Evolutionary conservation across 1,284 basidiomycete genomes (phyloP), one percentile per base, ranked within the genome.

Genomic region (Pulveroboletus sp.): DNA sequence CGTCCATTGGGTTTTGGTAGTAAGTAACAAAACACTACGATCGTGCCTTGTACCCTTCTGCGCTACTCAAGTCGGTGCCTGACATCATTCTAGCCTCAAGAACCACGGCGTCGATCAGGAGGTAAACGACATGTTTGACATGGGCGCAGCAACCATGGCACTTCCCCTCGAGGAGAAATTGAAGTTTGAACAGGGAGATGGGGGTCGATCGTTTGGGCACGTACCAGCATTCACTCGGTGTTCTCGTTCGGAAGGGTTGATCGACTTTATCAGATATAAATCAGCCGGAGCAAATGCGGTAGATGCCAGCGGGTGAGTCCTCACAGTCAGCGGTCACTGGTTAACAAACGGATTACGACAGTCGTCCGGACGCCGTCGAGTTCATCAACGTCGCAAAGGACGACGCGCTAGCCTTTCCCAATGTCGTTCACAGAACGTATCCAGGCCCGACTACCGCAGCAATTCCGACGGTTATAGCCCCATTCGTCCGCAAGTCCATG

Each of bases 351-450:
- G 11, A 25, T 25, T 24, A 24, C 17, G 33, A 38, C 28, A 65
- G 68, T 12, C 50, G 58, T 65, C 50, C 61, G 35, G 86, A 89
- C 67, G 81, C 79, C 1, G 78, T 80, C 15, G 85, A 89, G 63
- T 88, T 87, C 70, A 74, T 89, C 59, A 88, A 89, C 62, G 70
- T 89, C 24, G 74, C 87, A 1, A 85, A 86, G 65, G 85, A 89
- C 64, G 87, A 89, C 59, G 82, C 77, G 0, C 65, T 87, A 0
- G 77, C 82, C 0, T 87, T 77, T 72, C 86, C 86, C 0, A 59
- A 71, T 2, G 71, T 77, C 26, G 76, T 75, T 11, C 78, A 81
- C 36, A 79, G 85, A 24, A 73, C 74, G 0, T 89, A 88, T 62
- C 86, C 86, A 0, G 63, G 69, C 0, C 77, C 80, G 0, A 81